Conservation (phyloP, 441 rosid genomes). For the Adansonia madagascariensis region DNA sequence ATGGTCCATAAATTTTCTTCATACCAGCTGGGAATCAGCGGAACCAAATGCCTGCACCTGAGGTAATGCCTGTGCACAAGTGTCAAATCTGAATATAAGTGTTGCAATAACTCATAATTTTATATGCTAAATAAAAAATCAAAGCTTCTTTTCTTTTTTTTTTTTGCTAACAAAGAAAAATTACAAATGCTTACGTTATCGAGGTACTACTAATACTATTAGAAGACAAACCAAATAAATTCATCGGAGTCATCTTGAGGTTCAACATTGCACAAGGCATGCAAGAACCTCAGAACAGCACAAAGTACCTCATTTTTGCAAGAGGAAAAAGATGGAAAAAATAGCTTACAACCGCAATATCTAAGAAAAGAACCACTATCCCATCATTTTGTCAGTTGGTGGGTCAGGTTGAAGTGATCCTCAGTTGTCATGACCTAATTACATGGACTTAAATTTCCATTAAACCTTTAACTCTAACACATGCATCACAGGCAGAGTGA, state of each 20-base stretch:
- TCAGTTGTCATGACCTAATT: neutral
- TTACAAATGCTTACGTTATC: neutral
- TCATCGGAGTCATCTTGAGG: slow-evolving; percentile 12
- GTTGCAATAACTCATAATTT: neutral
- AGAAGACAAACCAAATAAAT: neutral
- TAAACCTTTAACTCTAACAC: slow-evolving; percentile 2
- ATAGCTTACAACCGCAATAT: neutral
- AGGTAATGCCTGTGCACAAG: slow-evolving; percentile 60
- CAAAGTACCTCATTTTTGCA: neutral
- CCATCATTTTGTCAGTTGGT: slow-evolving; percentile 9
- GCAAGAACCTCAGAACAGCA: neutral
- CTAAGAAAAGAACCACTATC: neutral
- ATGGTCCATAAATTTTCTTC: slow-evolving; percentile 28
- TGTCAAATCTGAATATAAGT: slow-evolving; percentile 6
- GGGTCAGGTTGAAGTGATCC: slow-evolving; percentile 2
- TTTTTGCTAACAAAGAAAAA: neutral
- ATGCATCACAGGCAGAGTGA: neutral
- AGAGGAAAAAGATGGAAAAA: neutral
- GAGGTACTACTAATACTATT: neutral
- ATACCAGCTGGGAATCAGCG: slow-evolving; percentile 72
- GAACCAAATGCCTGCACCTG: slow-evolving; percentile 76
- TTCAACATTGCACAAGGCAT: neutral
- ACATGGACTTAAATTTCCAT: neutral
- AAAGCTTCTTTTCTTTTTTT: neutral
- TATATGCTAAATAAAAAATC: neutral